Percentiles rank a stretch among this genome's conserved stretches.
Conservation (phyloP, 306 rosid genomes). For the Cicer judaicum region DNA sequence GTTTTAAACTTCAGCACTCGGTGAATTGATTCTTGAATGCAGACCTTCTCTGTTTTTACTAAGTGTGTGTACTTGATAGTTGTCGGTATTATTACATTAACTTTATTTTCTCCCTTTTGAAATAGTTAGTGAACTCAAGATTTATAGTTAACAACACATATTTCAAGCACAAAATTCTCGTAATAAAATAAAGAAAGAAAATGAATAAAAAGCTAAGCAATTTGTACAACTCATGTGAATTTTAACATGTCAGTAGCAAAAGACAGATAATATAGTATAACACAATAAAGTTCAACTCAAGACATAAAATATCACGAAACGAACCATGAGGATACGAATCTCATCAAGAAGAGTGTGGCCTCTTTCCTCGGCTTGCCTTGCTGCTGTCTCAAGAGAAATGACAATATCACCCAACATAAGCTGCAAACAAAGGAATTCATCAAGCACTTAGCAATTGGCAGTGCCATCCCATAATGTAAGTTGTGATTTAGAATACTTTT, state of each 20-base stretch:
- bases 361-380: conserved; percentile 91
- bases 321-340: conserved; percentile 83
- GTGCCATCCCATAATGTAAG: neutral
- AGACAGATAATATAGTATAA: conserved; percentile 15
- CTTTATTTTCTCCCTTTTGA: neutral
- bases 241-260: conserved; percentile 12
- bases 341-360: conserved; percentile 85
- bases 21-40: conserved; percentile 29
- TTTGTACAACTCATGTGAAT: conserved; percentile 16
- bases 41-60: neutral
- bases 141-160: neutral
- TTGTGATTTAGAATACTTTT: conserved; percentile 19
- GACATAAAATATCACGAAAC: conserved; percentile 48
- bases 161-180: conserved; percentile 17
- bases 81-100: neutral
- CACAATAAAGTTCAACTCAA: conserved; percentile 24
- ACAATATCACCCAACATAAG: conserved; percentile 90
- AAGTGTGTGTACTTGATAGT: conserved; percentile 17
- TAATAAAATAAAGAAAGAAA: conserved; percentile 29
- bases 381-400: conserved; percentile 91
- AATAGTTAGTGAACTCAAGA: conserved; percentile 11
- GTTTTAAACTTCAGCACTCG: conserved; percentile 18
- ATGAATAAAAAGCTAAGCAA: conserved; percentile 31
- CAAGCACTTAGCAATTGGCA: conserved; percentile 32
- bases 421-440: conserved; percentile 58